A percentile compares a stretch with the other conserved stretches of the same genome.
Conservation (phyloP, 1,139 yeast genomes). For the Hansenula sp. region DNA sequence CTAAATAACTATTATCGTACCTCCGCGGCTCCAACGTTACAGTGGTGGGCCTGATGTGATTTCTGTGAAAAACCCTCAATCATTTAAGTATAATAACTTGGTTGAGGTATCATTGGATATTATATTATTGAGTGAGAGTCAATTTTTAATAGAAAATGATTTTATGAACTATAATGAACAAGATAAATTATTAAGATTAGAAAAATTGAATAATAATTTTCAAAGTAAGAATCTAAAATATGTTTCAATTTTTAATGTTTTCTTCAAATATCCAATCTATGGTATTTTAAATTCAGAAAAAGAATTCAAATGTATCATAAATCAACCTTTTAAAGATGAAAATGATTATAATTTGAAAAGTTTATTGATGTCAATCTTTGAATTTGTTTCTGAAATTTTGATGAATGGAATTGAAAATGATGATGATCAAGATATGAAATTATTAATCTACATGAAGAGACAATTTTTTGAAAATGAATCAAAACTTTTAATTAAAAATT, state of each 20-base stretch:
- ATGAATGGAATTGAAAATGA: too few relatives aligned
- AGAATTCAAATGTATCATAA: conserved; percentile 16
- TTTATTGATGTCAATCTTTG: conserved; percentile 20
- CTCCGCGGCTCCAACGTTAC: conserved; percentile 16
- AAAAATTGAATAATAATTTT: conserved; percentile 18
- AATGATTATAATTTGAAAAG: conserved; percentile 20
- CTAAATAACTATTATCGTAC: conserved; percentile 17
- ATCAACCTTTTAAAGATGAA: conserved; percentile 17
- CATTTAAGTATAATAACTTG: conserved; percentile 12
- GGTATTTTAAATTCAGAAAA: conserved; percentile 12
- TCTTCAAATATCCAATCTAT: conserved; percentile 20
- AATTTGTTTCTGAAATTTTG: conserved; percentile 18
- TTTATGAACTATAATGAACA: not conserved
- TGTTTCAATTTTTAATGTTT: conserved; percentile 14
- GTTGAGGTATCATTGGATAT: conserved; percentile 27
- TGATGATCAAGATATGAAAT: conserved; percentile 12
- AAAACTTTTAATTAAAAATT: conserved; percentile 19
- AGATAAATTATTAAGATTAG: conserved; percentile 4
- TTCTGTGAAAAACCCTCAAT: conserved; percentile 23
- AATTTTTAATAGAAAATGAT: conserved; percentile 20
- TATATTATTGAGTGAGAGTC: conserved; percentile 25
- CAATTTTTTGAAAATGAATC: conserved; percentile 20
- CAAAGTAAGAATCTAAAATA: conserved; percentile 13
- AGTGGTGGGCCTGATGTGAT: conserved; percentile 28
- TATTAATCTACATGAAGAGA: conserved; percentile 19